Percentiles rank a stretch among this genome's conserved stretches.
These are phyloP conservation scores for Linderniella brevidens DNA, from an alignment of 257 asterid genomes.

Conservation along the genomic window DNA sequence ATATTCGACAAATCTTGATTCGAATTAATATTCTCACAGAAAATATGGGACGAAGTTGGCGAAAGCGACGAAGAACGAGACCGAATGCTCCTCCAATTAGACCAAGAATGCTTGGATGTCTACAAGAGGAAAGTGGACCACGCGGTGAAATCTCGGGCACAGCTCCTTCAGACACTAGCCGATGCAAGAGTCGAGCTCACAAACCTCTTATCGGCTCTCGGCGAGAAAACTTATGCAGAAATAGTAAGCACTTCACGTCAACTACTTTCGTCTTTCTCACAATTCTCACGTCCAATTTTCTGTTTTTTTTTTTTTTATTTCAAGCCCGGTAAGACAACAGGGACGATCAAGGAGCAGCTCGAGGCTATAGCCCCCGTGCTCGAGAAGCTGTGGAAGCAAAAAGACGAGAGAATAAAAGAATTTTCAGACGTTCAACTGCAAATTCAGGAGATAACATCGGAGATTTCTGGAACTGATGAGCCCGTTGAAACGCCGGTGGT, in stretches of 20 bases:
- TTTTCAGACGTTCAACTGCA: constrained; percentile 83
- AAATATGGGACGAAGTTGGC: constrained; percentile 80
- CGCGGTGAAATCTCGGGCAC: constrained; percentile 66
- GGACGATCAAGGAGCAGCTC: constrained; percentile 95
- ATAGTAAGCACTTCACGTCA: constrained; percentile 24
- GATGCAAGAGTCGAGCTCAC: constrained; percentile 88
- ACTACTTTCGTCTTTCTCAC: constrained; percentile 4
- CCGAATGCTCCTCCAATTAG: constrained; percentile 62
- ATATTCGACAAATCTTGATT: too few species aligned
- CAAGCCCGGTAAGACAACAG: constrained; percentile 82
- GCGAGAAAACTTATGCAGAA: constrained; percentile 48
- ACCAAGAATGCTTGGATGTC: constrained; percentile 69
- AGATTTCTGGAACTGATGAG: constrained; percentile 61
- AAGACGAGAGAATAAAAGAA: constrained; percentile 73
- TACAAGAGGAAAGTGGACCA: constrained; percentile 73
- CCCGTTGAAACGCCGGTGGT: constrained; percentile 46
- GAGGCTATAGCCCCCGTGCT: constrained; percentile 77
- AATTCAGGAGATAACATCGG: constrained; percentile 66
- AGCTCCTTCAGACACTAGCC: constrained; percentile 71
- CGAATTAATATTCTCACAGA: constrained; percentile 18
- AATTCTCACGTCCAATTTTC: background rate
- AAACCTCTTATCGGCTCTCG: constrained; percentile 64
- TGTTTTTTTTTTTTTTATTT: constrained; percentile 5
- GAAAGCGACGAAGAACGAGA: constrained; percentile 62
- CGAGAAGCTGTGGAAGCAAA: constrained; percentile 72